Evolutionary conservation across 2,329 filamentous ascomycete species (phyloP), one percentile per base, ranked within the genome.

Genomic region (Sporothrix variecibatus): DNA sequence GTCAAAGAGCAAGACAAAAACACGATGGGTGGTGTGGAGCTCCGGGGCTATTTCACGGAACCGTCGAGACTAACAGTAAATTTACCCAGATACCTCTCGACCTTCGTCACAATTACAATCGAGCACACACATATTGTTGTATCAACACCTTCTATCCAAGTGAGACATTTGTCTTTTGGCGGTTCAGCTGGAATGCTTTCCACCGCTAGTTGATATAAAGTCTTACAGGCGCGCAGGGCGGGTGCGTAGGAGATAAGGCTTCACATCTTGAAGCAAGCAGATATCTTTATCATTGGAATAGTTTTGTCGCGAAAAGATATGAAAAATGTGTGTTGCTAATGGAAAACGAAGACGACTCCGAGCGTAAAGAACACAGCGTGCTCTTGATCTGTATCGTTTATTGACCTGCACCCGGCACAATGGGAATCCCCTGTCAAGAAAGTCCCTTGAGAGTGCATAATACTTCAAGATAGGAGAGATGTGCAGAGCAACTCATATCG

Each of bases 31-130:
- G 60, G 60, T 43, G 40, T 43, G 40, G 40, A 12, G 40, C n/a
- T 40, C n/a, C 38, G 38, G 62, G 6, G 38, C 20, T 65, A 20
- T 40, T 64, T 20, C 7, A 23, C 62, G 62, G n/a, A 43, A 43
- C 23, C 38, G 43, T 23, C 3, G 62, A 49, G 15, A 49, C 43
- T 20, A 49, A 20, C 6, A 43, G 9, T 11, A 15, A 3, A 43
- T 43, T 8, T 9, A 43, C 40, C 40, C 12, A 43, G 9, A 9
- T 38, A 38, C 9, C 20, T 40, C 17, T 40, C 8, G 2, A 20
- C 60, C 60, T n/a, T 64, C 34, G 34, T 43, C 60, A 65, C 60
- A 65, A 65, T 65, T 43, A 65, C 34, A 26, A 23, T 20, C 26
- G 12, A 15, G 56, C 28, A 20, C 60, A 64, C 60, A 67, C 40